Percentiles rank a stretch among this genome's conserved stretches.
These are phyloP conservation scores for Blastobotrys persicus DNA, from an alignment of 1,139 yeast genomes.

Conservation along the genomic window DNA sequence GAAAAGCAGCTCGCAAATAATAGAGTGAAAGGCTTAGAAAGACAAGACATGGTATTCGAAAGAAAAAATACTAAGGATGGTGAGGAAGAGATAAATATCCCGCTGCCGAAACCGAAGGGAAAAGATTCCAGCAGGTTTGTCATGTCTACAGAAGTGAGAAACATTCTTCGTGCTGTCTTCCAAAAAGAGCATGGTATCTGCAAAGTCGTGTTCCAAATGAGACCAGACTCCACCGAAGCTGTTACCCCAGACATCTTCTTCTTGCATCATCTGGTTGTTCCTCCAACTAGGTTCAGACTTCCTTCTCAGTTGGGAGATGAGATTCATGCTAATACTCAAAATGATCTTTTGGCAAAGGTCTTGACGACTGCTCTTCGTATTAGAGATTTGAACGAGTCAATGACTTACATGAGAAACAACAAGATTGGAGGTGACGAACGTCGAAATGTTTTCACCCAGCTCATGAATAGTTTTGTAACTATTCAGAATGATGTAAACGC, in stretches of 20 bases:
- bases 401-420: conserved; percentile 42
- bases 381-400: conserved; percentile 81
- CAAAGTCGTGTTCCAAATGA: conserved; percentile 64
- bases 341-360: conserved; percentile 78
- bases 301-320: conserved; percentile 98
- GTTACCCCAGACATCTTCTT: conserved; percentile 88
- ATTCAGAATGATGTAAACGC: conserved; percentile 95
- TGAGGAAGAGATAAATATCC: conserved; percentile 29
- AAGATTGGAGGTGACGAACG: conserved; percentile 73
- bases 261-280: conserved; percentile 82
- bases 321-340: conserved; percentile 90
- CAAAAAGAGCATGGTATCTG: conserved; percentile 50
- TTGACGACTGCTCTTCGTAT: conserved; percentile 77
- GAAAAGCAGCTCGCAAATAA: conserved; percentile 79
- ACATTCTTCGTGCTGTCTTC: conserved; percentile 72
- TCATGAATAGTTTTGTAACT: conserved; percentile 93
- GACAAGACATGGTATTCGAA: conserved; percentile 67
- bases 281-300: conserved; percentile 93
- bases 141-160: conserved; percentile 81
- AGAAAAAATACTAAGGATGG: conserved; percentile 22
- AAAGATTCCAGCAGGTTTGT: conserved; percentile 76
- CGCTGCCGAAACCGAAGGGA: conserved; percentile 45
- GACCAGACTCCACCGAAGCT: conserved; percentile 55
- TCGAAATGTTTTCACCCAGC: conserved; percentile 74
- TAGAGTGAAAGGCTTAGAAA: conserved; percentile 71